Conservation (phyloP, 2,329 filamentous ascomycete species). For the Incumbomyces lentus region DNA sequence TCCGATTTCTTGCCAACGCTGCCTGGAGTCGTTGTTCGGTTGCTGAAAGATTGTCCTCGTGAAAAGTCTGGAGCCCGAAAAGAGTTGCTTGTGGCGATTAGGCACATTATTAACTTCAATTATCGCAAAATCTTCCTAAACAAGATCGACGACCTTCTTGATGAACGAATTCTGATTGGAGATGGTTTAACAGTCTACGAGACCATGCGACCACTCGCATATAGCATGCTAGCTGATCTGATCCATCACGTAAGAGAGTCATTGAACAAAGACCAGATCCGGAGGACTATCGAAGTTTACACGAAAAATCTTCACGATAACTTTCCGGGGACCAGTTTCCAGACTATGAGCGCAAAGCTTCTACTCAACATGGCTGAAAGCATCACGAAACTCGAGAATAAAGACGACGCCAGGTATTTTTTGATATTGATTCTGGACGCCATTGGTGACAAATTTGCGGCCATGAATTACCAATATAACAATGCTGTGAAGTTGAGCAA, state of each 20-base stretch:
- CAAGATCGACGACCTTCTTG: conserved; percentile 89
- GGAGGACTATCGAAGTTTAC: conserved; percentile 92
- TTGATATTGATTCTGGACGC: conserved; percentile 95
- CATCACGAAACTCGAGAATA: conserved; percentile 87
- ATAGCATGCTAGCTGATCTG: conserved; percentile 95
- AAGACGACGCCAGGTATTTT: conserved; percentile 88
- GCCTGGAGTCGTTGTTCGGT: conserved; percentile 77
- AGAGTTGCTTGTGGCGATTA: conserved; percentile 87
- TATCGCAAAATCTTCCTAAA: conserved; percentile 88
- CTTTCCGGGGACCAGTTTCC: conserved; percentile 95
- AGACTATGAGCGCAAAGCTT: conserved; percentile 98
- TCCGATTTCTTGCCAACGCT: conserved; percentile 77
- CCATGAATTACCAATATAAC: conserved; percentile 92
- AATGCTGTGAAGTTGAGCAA: conserved; percentile 91
- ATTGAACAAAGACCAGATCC: conserved; percentile 81
- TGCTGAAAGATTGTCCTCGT: conserved; percentile 85
- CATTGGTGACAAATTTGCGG: conserved; percentile 94
- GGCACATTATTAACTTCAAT: conserved; percentile 99
- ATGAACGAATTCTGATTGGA: conserved; percentile 87
- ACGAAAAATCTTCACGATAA: conserved; percentile 91
- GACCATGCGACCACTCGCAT: conserved; percentile 87
- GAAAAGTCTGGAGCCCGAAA: conserved; percentile 92
- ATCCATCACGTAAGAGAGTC: conserved; percentile 93
- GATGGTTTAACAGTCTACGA: conserved; percentile 95
- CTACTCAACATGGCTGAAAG: conserved; percentile 97